Base-by-base conservation (phyloP, 345 rosid genomes). In the Conringia planisiliqua region DNA sequence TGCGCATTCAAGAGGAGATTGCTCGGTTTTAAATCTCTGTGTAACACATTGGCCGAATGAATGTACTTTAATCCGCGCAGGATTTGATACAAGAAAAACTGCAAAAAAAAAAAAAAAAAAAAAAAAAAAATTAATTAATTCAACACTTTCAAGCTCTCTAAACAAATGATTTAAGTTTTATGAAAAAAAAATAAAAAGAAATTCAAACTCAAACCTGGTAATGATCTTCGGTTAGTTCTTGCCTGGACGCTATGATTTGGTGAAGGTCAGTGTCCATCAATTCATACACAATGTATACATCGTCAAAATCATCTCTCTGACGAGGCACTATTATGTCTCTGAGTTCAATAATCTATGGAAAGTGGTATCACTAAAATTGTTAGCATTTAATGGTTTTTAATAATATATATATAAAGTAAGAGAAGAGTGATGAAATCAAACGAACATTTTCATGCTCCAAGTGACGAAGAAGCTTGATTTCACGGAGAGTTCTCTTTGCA, bases 391-490 rank as follows among this genome's bases (percentile, higher is more conserved):
- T 10, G 38, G 46, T 13, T 20, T 2, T 17, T 1, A 3, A 22
- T 13, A 7, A 46, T 0, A 14, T 14, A 35, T 6, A 4, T 0
- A 48, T 8, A 40, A 65, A 27, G 43, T 11, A 10, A 43, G 12
- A 44, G 5, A 36, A 63, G 13, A 33, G 43, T 18, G 51, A 39
- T 29, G 55, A 64, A 73, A 90, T 40, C 3, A 43, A 56, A 94
- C 93, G 79, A 78, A 91, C 98, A 70, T 90, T 91, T 83, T 91
- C 97, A 85, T 94, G 98, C 72, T 90, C 88, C 85, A 94, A 87
- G 80, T 91, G 98, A 27, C 97, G 90, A 78, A 94, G 97, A 60
- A 94, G 82, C 88, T 90, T 94, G 89, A 91, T 91, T 87, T 91
- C 98, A 1, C 98, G 96, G 40, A 94, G 95, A 7, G 97, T 89